phyloP scores from a whole-genome alignment of 805 yeast genomes.

The Suhomyces faveliae region DNA sequence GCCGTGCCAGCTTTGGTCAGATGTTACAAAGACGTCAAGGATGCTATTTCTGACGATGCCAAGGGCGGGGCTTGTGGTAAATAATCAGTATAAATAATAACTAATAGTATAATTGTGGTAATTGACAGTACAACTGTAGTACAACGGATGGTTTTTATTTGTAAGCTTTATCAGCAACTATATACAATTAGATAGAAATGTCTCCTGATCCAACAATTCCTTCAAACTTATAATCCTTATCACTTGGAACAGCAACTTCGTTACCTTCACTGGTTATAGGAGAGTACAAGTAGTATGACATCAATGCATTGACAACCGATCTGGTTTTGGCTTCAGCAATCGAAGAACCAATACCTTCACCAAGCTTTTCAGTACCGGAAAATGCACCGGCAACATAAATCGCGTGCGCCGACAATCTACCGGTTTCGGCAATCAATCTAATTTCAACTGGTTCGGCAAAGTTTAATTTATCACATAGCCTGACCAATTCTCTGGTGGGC shows the following conservation, averaged over 20 bases:
- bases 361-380: conserved; percentile 76
- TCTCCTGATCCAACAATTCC: conserved; percentile 45
- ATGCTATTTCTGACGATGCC: conserved; percentile 8
- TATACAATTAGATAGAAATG: conserved; percentile 36
- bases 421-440: conserved; percentile 88
- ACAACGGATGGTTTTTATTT: not conserved
- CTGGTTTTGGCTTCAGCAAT: conserved; percentile 88
- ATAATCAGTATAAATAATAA: conserved; percentile 3
- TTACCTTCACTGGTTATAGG: conserved; percentile 55
- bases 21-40: conserved; percentile 11
- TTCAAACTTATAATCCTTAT: conserved; percentile 40
- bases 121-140: not conserved
- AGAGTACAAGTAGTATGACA: conserved; percentile 88
- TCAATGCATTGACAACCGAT: conserved; percentile 86
- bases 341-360: conserved; percentile 93
- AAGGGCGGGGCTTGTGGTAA: conserved; percentile 13
- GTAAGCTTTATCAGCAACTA: conserved; percentile 4
- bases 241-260: conserved; percentile 59
- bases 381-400: conserved; percentile 90
- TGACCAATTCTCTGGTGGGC: conserved; percentile 81
- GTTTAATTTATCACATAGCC: conserved; percentile 72
- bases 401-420: conserved; percentile 80
- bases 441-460: conserved; percentile 69
- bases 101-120: no score
- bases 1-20: conserved; percentile 12